Base-by-base conservation (phyloP, 2,329 filamentous ascomycete genomes). In the Pyrenophora graminea region DNA sequence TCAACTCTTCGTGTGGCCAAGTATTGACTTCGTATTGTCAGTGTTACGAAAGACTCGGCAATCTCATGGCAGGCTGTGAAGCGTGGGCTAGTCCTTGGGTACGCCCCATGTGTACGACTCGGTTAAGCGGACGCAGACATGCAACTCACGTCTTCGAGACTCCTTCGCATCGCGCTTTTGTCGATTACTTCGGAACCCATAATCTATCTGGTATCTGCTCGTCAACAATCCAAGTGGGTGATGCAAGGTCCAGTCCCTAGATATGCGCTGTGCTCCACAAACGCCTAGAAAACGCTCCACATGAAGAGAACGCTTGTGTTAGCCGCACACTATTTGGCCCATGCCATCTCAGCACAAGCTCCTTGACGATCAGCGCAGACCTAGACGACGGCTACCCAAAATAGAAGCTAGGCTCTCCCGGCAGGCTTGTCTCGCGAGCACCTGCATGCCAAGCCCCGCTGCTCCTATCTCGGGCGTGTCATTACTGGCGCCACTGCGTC, bases 381-480 rank as follows among this genome's bases (percentile, higher is more conserved):
- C 53, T 34, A 59, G 56, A 53, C 27, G 42, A 36, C 52, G 43
- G 12, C 27, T 23, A 39, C 54, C 40, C 51, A 51, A 64, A 63
- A 63, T 66, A 64, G 62, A 55, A 51, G 37, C 42, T 40, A 36
- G 43, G 51, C 30, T 48, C 42, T 41, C 41, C 31, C 44, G 44
- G 51, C 45, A 59, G 52, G 59, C 44, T 48, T 57, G 52, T 45
- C 47, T 57, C 46, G 53, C 49, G 45, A 58, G 56, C 52, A 48
- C 62, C 45, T 58, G 63, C 45, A 58, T 55, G 64, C 65, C 66
- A 51, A 66, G 63, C 38, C 42, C 3, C 52, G 42, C 61, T 67
- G 68, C 59, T 39, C 49, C 54, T 60, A 56, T 61, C 51, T 58
- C 49, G 55, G 55, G 13, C 38, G 56, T 63, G 58, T 63, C 65